Evolutionary conservation across 768 basidiomycete genomes (phyloP).

Genomic region (Trametes maxima): DNA sequence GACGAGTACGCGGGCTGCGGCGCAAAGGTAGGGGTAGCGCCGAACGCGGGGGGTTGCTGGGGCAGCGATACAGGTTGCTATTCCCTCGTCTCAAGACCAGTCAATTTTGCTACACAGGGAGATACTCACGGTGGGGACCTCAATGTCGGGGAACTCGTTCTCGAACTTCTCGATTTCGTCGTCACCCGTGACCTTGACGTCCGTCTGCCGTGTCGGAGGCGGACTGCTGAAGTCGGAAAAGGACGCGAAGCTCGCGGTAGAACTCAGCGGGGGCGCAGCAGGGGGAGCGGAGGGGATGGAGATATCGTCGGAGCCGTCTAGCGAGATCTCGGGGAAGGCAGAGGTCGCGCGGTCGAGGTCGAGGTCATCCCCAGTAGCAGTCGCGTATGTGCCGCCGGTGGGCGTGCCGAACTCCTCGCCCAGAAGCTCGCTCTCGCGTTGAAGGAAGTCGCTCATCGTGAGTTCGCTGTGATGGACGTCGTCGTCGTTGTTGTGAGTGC

Average conservation of each 20-base stretch:
- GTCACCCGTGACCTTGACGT: conserved; percentile 81
- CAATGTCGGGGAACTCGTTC: conserved; percentile 82
- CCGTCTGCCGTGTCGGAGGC: conserved; percentile 42
- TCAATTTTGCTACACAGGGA: not conserved
- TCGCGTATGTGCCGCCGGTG: conserved; percentile 33
- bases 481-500: not conserved
- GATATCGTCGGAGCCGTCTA: conserved; percentile 66
- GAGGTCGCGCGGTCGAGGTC: conserved; percentile 83
- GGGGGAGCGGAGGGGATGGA: conserved; percentile 41
- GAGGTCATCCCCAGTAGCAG: conserved; percentile 53
- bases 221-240: conserved; percentile 66
- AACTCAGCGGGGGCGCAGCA: conserved; percentile 22
- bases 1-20: conserved; percentile 71
- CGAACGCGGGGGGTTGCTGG: conserved; percentile 44
- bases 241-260: conserved; percentile 48
- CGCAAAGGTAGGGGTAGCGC: conserved; percentile 61
- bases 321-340: conserved; percentile 83
- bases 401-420: conserved; percentile 36
- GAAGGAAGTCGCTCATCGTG: conserved; percentile 40
- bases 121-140: conserved; percentile 45
- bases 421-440: conserved; percentile 38
- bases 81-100: not conserved
- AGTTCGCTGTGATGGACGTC: not conserved
- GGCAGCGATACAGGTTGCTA: conserved; percentile 19
- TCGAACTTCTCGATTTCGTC: conserved; percentile 87